Conservation (phyloP, 208 protist genomes). For the Borovskyia barvae region DNA sequence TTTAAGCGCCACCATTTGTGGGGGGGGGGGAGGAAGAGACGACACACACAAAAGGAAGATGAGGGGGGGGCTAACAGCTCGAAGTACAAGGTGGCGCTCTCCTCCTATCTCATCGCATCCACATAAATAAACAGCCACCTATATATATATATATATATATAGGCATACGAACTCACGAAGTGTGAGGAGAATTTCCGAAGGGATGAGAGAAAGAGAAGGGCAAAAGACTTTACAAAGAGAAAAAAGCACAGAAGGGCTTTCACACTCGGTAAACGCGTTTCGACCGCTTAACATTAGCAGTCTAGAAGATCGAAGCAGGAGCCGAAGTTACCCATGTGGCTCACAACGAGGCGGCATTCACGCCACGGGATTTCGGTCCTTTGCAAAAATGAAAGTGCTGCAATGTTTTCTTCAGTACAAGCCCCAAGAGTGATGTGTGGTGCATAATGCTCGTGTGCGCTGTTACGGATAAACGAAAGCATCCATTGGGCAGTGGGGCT, state of each 20-base stretch:
- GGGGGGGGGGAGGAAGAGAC: too few relatives aligned
- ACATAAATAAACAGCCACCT: too few relatives aligned
- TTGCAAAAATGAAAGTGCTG: slow-evolving; percentile 47
- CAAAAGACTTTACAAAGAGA: slow-evolving; percentile 2
- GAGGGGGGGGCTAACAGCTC: too few relatives aligned
- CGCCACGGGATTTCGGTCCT: slow-evolving; percentile 51
- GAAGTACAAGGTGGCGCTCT: too few relatives aligned
- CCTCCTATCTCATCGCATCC: too few relatives aligned
- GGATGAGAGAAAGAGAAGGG: too few relatives aligned
- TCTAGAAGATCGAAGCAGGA: slow-evolving; percentile 75
- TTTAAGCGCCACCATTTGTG: too few relatives aligned
- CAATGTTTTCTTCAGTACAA: slow-evolving; percentile 35
- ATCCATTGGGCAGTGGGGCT: slow-evolving; percentile 44
- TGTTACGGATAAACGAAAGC: slow-evolving; percentile 41
- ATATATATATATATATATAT: too few relatives aligned
- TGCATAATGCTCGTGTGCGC: slow-evolving; percentile 46
- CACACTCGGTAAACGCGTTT: neutral
- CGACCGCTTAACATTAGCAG: slow-evolving; percentile 2
- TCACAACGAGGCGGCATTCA: slow-evolving; percentile 71
- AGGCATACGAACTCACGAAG: too few relatives aligned
- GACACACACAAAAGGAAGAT: too few relatives aligned
- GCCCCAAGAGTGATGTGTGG: slow-evolving; percentile 77
- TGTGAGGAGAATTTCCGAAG: too few relatives aligned
- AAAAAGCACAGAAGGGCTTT: neutral
- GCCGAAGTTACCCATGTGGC: slow-evolving; percentile 78